Base-by-base conservation (phyloP, 1,139 yeast species). In the Debaryomyces nepalensis region DNA sequence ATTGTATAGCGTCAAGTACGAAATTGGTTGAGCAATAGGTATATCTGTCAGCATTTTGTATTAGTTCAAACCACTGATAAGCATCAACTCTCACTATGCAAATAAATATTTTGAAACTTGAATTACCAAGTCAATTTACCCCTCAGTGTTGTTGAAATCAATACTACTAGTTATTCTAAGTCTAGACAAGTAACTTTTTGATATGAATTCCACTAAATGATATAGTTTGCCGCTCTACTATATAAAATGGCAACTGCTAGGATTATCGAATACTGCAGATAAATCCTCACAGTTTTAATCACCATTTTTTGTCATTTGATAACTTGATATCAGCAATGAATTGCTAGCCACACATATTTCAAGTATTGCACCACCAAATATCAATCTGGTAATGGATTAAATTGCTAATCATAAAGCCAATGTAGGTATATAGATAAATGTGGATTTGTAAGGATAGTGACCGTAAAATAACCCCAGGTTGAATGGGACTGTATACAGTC, bases 1-100 rank as follows among this genome's bases (percentile, higher is more conserved):
- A 51, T 71, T 71, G 50, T 68, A 66, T 4, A 72, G 57, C n/a
- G 55, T 51, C 38, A 73, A 53, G 39, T 67, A 67, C 12, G 67
- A 51, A 24, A 54, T 47, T 35, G 47, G 48, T 14, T 55, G 2
- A 16, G 15, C 27, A 22, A 24, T 34, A 23, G 37, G 37, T 34
- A 24, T 34, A 23, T 34, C 37, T 10, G 24, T 18, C 37, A 34
- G 37, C 37, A 34, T 34, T 30, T 34, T 34, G 9, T 21, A 15
- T 33, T 23, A 23, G n/a, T 18, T 14, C 37, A 23, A 23, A 11
- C 4, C n/a, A 23, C 30, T 24, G 37, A 34, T 34, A 34, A 34
- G 37, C 37, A 34, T 34, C 29, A 34, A 34, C 16, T 23, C 22
- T 34, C 30, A 23, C 7, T 12, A 34, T 11, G 18, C 16, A 18